Evolutionary conservation across 768 basidiomycete species (phyloP).

Genomic region (Lactarius quietus): DNA sequence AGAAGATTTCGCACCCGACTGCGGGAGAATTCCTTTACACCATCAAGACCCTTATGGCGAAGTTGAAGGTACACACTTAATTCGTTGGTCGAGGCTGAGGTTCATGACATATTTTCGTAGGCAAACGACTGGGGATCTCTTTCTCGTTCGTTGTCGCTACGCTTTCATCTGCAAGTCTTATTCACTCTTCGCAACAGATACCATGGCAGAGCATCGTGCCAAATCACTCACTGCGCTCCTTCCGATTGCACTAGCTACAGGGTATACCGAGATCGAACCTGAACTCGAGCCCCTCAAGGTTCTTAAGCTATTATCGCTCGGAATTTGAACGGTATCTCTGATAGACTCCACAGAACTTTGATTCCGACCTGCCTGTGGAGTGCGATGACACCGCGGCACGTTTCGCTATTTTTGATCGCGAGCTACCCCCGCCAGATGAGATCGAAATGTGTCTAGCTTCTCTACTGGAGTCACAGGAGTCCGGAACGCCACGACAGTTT

Average conservation of each 20-base stretch:
- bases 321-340: background rate
- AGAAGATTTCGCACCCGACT: constrained; percentile 44
- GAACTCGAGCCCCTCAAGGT: constrained; percentile 52
- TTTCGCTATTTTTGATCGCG: constrained; percentile 34
- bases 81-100: background rate
- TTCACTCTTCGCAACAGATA: constrained; percentile 36
- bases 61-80: constrained; percentile 5
- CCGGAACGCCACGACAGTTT: constrained; percentile 34
- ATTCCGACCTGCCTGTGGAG: constrained; percentile 43
- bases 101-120: constrained; percentile 30
- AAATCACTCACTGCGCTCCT: constrained; percentile 38
- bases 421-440: constrained; percentile 21
- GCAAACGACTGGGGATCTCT: constrained; percentile 65
- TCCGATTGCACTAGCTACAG: constrained; percentile 45
- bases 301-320: background rate
- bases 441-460: constrained; percentile 30
- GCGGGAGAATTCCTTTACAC: constrained; percentile 49
- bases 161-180: background rate
- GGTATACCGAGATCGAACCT: constrained; percentile 44
- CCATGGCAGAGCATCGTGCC: constrained; percentile 46
- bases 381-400: constrained; percentile 36
- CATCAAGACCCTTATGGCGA: constrained; percentile 19
- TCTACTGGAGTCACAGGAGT: constrained; percentile 32
- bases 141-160: constrained; percentile 45
- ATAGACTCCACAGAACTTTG: constrained; percentile 44